Conservation (phyloP, 1,284 basidiomycete species). For the Stereum hirsutum region DNA sequence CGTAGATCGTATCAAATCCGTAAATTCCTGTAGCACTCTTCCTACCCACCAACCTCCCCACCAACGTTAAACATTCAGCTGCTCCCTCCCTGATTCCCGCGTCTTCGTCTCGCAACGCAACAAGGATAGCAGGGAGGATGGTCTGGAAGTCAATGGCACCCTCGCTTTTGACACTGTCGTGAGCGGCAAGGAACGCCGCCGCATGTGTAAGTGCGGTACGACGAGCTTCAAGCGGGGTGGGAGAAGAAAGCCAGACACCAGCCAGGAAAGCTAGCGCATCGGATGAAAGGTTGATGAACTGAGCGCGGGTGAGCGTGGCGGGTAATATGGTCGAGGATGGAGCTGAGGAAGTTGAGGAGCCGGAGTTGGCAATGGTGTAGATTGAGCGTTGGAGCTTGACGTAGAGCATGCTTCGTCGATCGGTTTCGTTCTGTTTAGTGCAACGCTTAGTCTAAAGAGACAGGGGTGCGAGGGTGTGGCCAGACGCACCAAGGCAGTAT, state of each 20-base stretch:
- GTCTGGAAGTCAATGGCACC: slow-evolving; percentile 80
- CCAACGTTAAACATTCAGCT: slow-evolving; percentile 49
- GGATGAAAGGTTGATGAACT: slow-evolving; percentile 66
- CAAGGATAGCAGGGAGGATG: slow-evolving; percentile 70
- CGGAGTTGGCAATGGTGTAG: slow-evolving; percentile 56
- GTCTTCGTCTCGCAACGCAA: slow-evolving; percentile 50
- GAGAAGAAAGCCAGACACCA: slow-evolving; percentile 45
- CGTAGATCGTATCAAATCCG: slow-evolving; percentile 80
- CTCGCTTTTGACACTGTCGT: slow-evolving; percentile 33
- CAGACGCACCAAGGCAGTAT: too few species aligned
- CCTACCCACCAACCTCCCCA: slow-evolving; percentile 31
- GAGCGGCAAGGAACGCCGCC: slow-evolving; percentile 73
- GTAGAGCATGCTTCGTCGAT: slow-evolving; percentile 31
- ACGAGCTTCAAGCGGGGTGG: slow-evolving; percentile 23
- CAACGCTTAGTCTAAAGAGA: slow-evolving; percentile 6
- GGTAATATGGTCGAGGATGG: slow-evolving; percentile 36
- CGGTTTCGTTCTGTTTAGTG: slow-evolving; percentile 13
- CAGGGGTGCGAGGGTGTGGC: slow-evolving; percentile 20
- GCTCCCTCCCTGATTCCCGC: slow-evolving; percentile 51
- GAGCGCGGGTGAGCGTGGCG: slow-evolving; percentile 44
- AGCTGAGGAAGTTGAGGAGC: too few species aligned
- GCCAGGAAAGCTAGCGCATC: slow-evolving; percentile 78
- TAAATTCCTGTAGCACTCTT: slow-evolving; percentile 56
- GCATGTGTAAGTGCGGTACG: slow-evolving; percentile 52
- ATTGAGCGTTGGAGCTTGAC: slow-evolving; percentile 46